phyloP scores from a whole-genome alignment of 2,329 filamentous ascomycete genomes.

The Dendryphion nanum region DNA sequence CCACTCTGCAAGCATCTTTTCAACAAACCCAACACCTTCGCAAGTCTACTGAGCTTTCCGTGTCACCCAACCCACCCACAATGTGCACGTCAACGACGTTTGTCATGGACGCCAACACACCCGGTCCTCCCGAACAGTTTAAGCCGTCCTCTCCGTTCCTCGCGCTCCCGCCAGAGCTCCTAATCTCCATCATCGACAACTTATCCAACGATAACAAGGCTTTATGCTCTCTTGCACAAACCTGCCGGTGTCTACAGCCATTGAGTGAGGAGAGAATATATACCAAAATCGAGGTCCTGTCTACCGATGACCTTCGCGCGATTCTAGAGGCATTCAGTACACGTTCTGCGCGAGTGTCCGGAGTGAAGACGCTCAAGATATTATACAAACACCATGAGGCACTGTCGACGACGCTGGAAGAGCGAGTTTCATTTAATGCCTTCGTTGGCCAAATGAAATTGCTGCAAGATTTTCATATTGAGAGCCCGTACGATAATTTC shows the following conservation, averaged over 20 bases:
- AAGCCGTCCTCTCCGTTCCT: conserved; percentile 4
- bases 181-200: conserved; percentile 26
- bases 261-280: conserved; percentile 34
- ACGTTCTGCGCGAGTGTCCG: conserved; percentile 24
- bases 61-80: too few relatives aligned
- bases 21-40: too few relatives aligned
- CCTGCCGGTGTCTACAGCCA: conserved; percentile 27
- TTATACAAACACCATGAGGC: conserved; percentile 23
- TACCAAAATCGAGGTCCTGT: conserved; percentile 26
- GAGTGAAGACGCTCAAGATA: conserved; percentile 32
- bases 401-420: conserved; percentile 18
- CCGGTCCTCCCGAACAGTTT: neutral
- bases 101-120: neutral
- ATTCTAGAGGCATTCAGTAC: conserved; percentile 25
- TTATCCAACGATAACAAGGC: conserved; percentile 21
- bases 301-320: conserved; percentile 21
- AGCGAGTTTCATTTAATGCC: conserved; percentile 26
- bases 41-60: too few relatives aligned
- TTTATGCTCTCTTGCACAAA: conserved; percentile 27
- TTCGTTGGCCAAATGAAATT: conserved; percentile 29
- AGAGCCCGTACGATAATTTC: conserved; percentile 37
- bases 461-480: conserved; percentile 31
- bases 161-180: conserved; percentile 22
- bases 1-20: too few relatives aligned
- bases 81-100: too few relatives aligned